phyloP scores from a whole-genome alignment of 2,329 filamentous ascomycete species.

The Monosporascus cannonballus region DNA sequence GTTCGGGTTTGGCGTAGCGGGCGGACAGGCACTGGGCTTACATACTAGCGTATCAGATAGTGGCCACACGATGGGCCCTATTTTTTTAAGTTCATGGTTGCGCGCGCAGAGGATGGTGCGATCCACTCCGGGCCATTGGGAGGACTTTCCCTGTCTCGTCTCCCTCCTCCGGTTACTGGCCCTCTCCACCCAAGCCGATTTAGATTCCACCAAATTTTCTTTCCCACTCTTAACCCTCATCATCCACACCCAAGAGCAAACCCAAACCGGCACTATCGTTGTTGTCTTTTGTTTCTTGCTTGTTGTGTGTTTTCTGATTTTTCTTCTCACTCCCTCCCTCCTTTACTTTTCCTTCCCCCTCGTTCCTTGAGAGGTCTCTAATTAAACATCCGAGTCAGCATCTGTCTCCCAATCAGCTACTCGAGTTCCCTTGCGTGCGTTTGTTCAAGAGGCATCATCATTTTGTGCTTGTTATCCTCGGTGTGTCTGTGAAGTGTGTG shows the following conservation, averaged over 20 bases:
- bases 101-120: not conserved
- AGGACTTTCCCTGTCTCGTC: not conserved
- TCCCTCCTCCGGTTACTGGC: conserved; percentile 1
- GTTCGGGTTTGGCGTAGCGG: not conserved
- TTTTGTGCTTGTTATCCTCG: conserved; percentile 26
- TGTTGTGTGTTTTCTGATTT: conserved; percentile 24
- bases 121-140: not conserved
- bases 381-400: conserved; percentile 21
- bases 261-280: conserved; percentile 30
- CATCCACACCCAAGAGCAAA: conserved; percentile 24
- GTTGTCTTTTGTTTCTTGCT: conserved; percentile 24
- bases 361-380: conserved; percentile 8
- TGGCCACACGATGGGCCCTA: not conserved
- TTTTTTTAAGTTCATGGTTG: not conserved
- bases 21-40: not conserved
- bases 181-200: conserved; percentile 17
- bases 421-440: conserved; percentile 28
- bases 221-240: conserved; percentile 26
- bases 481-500: conserved; percentile 15
- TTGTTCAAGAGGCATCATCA: conserved; percentile 28
- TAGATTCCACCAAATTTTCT: conserved; percentile 19
- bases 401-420: conserved; percentile 18
- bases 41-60: not conserved
- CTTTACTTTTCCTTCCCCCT: conserved; percentile 14
- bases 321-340: conserved; percentile 24